Percentiles rank a stretch among this genome's conserved stretches.
Evolutionary conservation across 208 protist genomes (phyloP).

Genomic region (Wallacemonas sp.): DNA sequence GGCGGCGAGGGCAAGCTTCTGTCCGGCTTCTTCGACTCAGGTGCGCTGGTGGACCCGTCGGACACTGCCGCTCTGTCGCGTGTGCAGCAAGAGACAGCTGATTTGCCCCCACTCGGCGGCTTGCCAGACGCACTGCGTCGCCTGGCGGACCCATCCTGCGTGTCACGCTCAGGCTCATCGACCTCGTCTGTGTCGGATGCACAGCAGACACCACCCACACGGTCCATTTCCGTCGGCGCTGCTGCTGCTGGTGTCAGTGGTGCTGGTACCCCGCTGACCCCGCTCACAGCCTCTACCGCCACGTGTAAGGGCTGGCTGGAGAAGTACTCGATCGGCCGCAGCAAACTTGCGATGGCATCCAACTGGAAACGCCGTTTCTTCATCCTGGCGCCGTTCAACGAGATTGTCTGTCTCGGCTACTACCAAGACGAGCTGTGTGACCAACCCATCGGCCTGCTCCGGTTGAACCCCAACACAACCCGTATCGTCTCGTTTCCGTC

Average conservation of each 20-base stretch:
- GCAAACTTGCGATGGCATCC: conserved; percentile 30
- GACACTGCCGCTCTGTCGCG: conserved; percentile 15
- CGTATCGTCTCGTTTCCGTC: conserved; percentile 58
- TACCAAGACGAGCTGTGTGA: conserved; percentile 56
- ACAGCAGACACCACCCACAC: no score
- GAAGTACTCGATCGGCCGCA: conserved; percentile 59
- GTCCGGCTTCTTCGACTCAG: conserved; percentile 37
- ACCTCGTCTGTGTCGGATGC: conserved; percentile 5
- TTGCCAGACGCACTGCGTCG: not conserved
- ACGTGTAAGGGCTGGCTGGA: conserved; percentile 60
- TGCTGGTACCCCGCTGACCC: not conserved
- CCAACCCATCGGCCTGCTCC: conserved; percentile 42
- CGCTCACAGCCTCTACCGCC: conserved; percentile 3
- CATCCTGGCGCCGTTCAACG: conserved; percentile 42
- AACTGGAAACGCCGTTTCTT: conserved; percentile 70
- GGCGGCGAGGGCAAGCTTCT: conserved; percentile 6
- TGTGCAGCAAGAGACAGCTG: not conserved
- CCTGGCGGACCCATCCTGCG: not conserved
- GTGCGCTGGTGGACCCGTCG: conserved; percentile 23
- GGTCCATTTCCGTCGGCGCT: no score
- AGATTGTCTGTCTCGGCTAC: conserved; percentile 44
- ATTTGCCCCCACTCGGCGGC: not conserved
- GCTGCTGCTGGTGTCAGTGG: no score
- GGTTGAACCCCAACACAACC: conserved; percentile 39
- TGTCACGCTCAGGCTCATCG: not conserved